phyloP scores from a whole-genome alignment of 345 rosid species.

The Diplotaxis tenuifolia region DNA sequence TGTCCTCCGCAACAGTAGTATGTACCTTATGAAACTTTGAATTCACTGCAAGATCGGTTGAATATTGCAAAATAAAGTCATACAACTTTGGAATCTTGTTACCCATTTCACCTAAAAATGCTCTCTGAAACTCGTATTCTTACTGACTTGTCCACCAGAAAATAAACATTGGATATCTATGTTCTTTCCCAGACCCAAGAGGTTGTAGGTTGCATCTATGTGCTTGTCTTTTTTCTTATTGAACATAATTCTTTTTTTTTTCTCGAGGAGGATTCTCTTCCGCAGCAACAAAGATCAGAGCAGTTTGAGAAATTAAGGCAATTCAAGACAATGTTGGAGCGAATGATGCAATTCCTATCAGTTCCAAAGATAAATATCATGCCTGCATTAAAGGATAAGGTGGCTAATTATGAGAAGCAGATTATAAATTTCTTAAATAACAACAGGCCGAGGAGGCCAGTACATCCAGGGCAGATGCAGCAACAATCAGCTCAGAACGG shows the following conservation, averaged over 20 bases:
- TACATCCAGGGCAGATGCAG: slow-evolving; percentile 74
- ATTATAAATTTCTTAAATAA: slow-evolving; percentile 53
- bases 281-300: slow-evolving; percentile 64
- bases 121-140: slow-evolving; percentile 6
- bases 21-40: neutral
- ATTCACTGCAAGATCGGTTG: slow-evolving; percentile 8
- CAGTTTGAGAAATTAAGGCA: slow-evolving; percentile 67
- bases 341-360: slow-evolving; percentile 48
- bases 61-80: neutral
- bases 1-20: slow-evolving; percentile 13
- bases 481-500: slow-evolving; percentile 55
- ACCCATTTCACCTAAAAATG: neutral
- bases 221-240: neutral
- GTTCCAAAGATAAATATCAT: slow-evolving; percentile 50
- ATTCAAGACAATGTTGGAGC: slow-evolving; percentile 69
- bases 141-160: slow-evolving; percentile 6
- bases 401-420: slow-evolving; percentile 70
- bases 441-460: slow-evolving; percentile 56
- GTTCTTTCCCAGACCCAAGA: slow-evolving; percentile 8
- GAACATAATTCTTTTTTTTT: slow-evolving; percentile 5
- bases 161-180: slow-evolving; percentile 2
- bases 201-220: slow-evolving; percentile 17
- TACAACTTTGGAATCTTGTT: slow-evolving; percentile 10
- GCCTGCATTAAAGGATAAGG: slow-evolving; percentile 62
- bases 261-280: slow-evolving; percentile 61